Evolutionary conservation across 2,329 filamentous ascomycete genomes (phyloP).

Genomic region (Mycosphaerelloides madeirae): DNA sequence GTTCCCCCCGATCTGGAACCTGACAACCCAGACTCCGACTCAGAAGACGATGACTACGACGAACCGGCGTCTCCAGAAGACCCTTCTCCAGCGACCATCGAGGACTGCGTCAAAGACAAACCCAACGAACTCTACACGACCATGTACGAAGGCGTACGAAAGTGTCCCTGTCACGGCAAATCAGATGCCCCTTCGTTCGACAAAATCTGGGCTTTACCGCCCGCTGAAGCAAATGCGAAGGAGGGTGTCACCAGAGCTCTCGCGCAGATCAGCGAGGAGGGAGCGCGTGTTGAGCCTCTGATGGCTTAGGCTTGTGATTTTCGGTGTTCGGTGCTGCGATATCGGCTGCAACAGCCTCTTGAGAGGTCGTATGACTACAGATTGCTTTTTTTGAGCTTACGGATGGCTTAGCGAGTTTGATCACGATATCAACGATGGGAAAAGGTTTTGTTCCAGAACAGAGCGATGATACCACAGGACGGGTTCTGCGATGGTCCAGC

Average conservation of each 20-base stretch:
- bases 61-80: slow-evolving; percentile 27
- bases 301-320: too few species aligned
- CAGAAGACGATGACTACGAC: slow-evolving; percentile 27
- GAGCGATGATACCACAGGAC: too few species aligned
- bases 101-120: slow-evolving; percentile 24
- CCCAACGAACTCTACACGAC: slow-evolving; percentile 22
- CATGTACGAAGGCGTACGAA: slow-evolving; percentile 27
- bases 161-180: slow-evolving; percentile 30
- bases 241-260: slow-evolving; percentile 25
- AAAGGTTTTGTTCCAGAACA: too few species aligned
- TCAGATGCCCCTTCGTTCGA: slow-evolving; percentile 24
- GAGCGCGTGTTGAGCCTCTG: too few species aligned
- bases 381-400: too few species aligned
- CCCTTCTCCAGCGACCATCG: slow-evolving; percentile 23
- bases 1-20: slow-evolving; percentile 24
- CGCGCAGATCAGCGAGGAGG: slow-evolving; percentile 19
- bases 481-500: too few species aligned
- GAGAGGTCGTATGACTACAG: too few species aligned
- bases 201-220: slow-evolving; percentile 30
- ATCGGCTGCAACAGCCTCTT: too few species aligned
- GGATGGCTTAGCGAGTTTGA: too few species aligned
- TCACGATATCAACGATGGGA: too few species aligned
- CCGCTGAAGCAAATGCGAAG: slow-evolving; percentile 13
- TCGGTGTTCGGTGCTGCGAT: too few species aligned
- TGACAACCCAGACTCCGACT: slow-evolving; percentile 21